Evolutionary conservation across 2,329 filamentous ascomycete genomes (phyloP).

Genomic region (Colletotrichum lini): DNA sequence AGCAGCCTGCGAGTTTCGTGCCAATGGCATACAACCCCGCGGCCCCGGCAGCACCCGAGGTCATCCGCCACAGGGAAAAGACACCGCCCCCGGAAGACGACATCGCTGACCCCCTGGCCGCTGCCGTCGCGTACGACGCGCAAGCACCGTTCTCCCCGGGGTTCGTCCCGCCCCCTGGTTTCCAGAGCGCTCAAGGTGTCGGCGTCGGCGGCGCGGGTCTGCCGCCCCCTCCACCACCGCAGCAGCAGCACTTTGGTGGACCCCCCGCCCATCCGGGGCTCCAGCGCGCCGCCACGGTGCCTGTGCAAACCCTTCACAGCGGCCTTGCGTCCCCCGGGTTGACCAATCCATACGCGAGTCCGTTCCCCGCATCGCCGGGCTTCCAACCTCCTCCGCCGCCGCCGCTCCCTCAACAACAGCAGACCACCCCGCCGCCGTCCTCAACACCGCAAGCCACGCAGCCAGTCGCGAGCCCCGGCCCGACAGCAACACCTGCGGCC

Average conservation of each 20-base stretch:
- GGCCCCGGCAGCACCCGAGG: conserved; percentile 81
- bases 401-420: conserved; percentile 41
- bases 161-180: conserved; percentile 62
- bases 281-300: conserved; percentile 66
- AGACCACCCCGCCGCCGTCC: conserved; percentile 45
- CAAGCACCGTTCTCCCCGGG: conserved; percentile 67
- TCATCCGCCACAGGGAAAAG: conserved; percentile 81
- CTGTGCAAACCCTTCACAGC: conserved; percentile 49
- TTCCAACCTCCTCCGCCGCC: conserved; percentile 57
- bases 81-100: conserved; percentile 83
- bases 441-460: conserved; percentile 45
- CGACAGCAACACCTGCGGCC: not conserved
- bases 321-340: conserved; percentile 58
- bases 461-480: conserved; percentile 53
- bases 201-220: conserved; percentile 50
- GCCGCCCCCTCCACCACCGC: conserved; percentile 47
- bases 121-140: conserved; percentile 71
- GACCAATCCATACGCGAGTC: conserved; percentile 59
- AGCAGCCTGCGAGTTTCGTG: conserved; percentile 63
- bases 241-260: conserved; percentile 51
- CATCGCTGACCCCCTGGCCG: conserved; percentile 70
- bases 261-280: conserved; percentile 60
- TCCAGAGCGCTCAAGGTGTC: conserved; percentile 58
- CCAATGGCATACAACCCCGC: conserved; percentile 86
- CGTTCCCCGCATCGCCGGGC: conserved; percentile 62